Evolutionary conservation across 495 filamentous ascomycete genomes (phyloP), one percentile per base, ranked within the genome.

Genomic region (Penicillium parvum): DNA sequence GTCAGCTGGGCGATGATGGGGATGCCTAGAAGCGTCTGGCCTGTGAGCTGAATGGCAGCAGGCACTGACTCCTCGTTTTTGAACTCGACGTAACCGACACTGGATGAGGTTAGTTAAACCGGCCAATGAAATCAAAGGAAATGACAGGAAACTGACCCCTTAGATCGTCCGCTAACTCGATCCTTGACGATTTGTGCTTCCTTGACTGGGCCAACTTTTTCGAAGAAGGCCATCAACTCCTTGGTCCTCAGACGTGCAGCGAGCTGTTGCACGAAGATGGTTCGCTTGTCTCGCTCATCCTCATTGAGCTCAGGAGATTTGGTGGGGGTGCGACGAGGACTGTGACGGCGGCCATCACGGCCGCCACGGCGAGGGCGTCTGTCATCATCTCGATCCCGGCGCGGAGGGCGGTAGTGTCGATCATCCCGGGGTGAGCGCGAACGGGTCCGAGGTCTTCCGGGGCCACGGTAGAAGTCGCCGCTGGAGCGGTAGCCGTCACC

Each of bases 121-220:
- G 32, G 10, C 11, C 12, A 33, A 15, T 20, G 32, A 28, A 23
- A n/a, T 4, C 5, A 10, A 12, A 7, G 16, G 26, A 7, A 35
- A 12, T 32, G 19, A 39, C 44, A 32, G 29, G 32, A 44, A 15
- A 74, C 82, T 51, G 75, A 96, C 92, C 92, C 92, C 79, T 99
- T 99, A 15, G 90, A 96, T 65, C 94, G 85, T 49, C 89, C 88
- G 68, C 88, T 95, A 41, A 97, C 88, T 44, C 94, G 77, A 56
- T 99, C 94, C 71, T 96, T 97, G n/a, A 99, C 94, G 55, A 99
- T 97, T 67, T 96, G 92, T 38, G 94, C 94, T 66, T 97, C 94
- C 56, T 90, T 94, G 18, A 99, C 92, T 21, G 88, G 85, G 53
- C 94, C 94, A 57, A 91, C 86, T 69, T 91, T 90, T 66, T 95